Evolutionary conservation across 1,139 yeast genomes (phyloP), one percentile per base, ranked within the genome.

Genomic region (Hanseniaspora uvarum): DNA sequence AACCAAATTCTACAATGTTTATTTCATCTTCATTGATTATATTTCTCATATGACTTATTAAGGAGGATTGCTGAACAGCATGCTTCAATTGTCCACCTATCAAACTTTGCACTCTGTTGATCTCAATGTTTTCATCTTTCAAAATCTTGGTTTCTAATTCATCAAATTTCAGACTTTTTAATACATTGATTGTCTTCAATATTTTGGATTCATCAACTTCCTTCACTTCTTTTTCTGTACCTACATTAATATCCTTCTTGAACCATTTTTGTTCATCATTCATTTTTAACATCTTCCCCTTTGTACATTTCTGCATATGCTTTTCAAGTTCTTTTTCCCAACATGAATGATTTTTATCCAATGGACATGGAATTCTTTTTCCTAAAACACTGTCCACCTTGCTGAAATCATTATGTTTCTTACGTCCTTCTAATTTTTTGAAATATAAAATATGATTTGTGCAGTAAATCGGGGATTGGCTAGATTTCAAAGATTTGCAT

Each of bases 41-140:
- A 4, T 68, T 64, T 33, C 76, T 72, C 63, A 88, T 67, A 58
- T 85, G 85, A 5, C 87, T 89, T 21, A 86, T 83, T 56, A 88
- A 67, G 3, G 94, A 84, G 0, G 89, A 76, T 64, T 88, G 96
- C 64, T 88, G 96, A 1, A 75, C 65, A 0, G 92, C 84, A 68
- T 88, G 96, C 62, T 44, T 53, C 86, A 87, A 58, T 75, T 78
- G 63, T 80, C 80, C 33, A 72, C 72, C 40, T 5, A 81, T 67
- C 65, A 57, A 78, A 64, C 60, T 85, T 60, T 44, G 64, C 59
- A 56, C 71, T 62, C 57, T 75, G 58, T 43, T 70, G 18, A 50
- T 46, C 43, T 60, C 65, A 66, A 59, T 65, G 55, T 55, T 61
- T 39, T 45, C 64, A 60, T 57, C 65, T 55, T 55, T 58, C 58